Percentiles rank a stretch among this genome's conserved stretches.
These are phyloP conservation scores for Dactylellina leptospora DNA, from an alignment of 2,329 filamentous ascomycete genomes.

Conservation along the genomic window DNA sequence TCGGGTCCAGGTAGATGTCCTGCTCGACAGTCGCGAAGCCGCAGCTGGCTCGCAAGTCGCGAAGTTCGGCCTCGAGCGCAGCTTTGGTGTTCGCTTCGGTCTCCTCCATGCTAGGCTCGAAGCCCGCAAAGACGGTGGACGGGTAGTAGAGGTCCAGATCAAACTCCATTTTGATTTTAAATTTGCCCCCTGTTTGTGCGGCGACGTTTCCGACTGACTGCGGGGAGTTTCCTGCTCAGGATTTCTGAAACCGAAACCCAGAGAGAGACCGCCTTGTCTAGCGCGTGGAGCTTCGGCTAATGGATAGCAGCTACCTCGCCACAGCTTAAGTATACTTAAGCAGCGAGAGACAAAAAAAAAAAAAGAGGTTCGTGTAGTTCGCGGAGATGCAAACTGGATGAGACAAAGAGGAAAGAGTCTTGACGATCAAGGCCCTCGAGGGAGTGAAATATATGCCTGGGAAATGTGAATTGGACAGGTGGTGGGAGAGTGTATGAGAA, in stretches of 20 bases:
- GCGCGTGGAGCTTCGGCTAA: slow-evolving; percentile 22
- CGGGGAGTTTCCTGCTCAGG: slow-evolving; percentile 7
- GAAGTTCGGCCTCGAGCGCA: slow-evolving; percentile 42
- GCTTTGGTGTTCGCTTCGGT: slow-evolving; percentile 43
- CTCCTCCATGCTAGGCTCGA: slow-evolving; percentile 31
- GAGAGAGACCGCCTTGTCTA: slow-evolving; percentile 18
- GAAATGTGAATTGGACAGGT: slow-evolving; percentile 34
- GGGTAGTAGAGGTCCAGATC: slow-evolving; percentile 46
- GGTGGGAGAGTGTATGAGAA: slow-evolving; percentile 27
- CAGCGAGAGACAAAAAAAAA: slow-evolving; percentile 10
- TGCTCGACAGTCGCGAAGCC: slow-evolving; percentile 13
- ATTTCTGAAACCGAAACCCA: slow-evolving; percentile 41
- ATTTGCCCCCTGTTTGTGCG: neutral
- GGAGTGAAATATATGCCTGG: slow-evolving; percentile 12
- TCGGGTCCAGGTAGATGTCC: slow-evolving; percentile 20
- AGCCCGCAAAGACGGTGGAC: slow-evolving; percentile 26
- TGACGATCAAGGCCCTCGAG: slow-evolving; percentile 31
- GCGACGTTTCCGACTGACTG: neutral
- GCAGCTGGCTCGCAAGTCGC: slow-evolving; percentile 27
- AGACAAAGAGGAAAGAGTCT: slow-evolving; percentile 34
- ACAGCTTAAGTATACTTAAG: slow-evolving; percentile 5
- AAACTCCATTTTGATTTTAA: slow-evolving; percentile 33
- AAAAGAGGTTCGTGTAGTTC: slow-evolving; percentile 12
- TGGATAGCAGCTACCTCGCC: slow-evolving; percentile 16
- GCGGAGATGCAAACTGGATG: too few relatives aligned